Evolutionary conservation across 805 yeast species (phyloP), one percentile per base, ranked within the genome.

Genomic region (Zygosaccharomyces gambellarensis): DNA sequence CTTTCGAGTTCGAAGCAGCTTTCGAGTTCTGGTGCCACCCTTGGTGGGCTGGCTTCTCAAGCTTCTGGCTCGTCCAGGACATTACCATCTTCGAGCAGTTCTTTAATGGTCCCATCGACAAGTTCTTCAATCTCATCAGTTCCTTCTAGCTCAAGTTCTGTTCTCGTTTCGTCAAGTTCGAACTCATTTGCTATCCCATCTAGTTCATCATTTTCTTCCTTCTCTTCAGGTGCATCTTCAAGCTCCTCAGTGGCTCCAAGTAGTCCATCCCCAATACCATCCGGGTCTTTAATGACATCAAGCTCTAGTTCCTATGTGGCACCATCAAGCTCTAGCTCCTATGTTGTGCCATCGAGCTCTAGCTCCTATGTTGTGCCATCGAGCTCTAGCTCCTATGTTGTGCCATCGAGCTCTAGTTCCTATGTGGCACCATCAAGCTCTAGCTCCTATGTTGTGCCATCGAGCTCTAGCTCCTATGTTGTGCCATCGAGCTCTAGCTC

Each of bases 361-460:
- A 39, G 43, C 43, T 39, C 43, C 30, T 5, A 23, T 39, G 31
- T 25, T 29, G 11, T 23, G n/a, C 40, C 41, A 17, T 39, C 31
- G 8, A 39, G 43, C 19, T 39, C 43, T 14, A 39, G 30, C 11
- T 9, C 31, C 29, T 39, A 39, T 29, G 30, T 25, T 6, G 2
- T 39, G 12, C 43, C 43, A 23, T 39, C 43, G 14, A 38, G 41
- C 23, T 21, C 28, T 27, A 38, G 41, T 21, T 12, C 41, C n/a
- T 38, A 19, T 38, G 41, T 38, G 28, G 12, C n/a, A 9, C 41
- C 28, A 12, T 21, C 25, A 2, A 39, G 30, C 7, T 39, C 43
- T 7, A 39, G 43, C 21, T 27, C 43, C 5, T 28, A 40, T 19
- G 21, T 19, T 12, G 11, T 19, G 23, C 42, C 29, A 4, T 39